Evolutionary conservation across 805 yeast species (phyloP).

Genomic region (Zygoascus flipseniorum): DNA sequence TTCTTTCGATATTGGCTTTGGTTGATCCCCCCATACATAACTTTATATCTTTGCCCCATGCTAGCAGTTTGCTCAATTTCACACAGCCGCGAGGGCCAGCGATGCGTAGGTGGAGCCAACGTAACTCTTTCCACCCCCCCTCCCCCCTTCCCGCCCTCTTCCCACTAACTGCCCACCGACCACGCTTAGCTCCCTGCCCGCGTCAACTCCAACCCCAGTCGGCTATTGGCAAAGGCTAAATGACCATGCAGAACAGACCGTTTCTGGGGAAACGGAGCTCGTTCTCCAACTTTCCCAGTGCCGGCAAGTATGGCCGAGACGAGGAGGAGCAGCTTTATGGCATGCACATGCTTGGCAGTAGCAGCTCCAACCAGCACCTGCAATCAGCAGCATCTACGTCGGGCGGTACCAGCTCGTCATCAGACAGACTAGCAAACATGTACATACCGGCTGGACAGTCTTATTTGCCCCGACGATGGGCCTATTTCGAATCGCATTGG

Average conservation of each 20-base stretch:
- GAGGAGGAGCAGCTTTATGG: constrained; percentile 2
- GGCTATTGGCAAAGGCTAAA: neutral
- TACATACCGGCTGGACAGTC: neutral
- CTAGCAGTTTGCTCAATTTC: too few relatives aligned
- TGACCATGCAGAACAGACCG: constrained; percentile 10
- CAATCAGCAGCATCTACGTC: neutral
- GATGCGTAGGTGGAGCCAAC: too few relatives aligned
- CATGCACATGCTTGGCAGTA: neutral
- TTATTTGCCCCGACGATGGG: constrained; percentile 27
- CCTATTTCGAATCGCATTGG: constrained; percentile 40
- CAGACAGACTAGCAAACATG: neutral
- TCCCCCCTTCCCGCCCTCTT: too few relatives aligned
- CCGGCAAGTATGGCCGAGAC: neutral
- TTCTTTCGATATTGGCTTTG: too few relatives aligned
- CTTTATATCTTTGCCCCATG: too few relatives aligned
- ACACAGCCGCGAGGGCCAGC: too few relatives aligned
- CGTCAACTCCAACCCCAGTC: too few relatives aligned
- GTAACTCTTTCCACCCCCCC: too few relatives aligned
- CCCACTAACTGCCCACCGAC: too few relatives aligned
- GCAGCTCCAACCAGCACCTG: neutral
- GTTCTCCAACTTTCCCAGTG: constrained; percentile 18
- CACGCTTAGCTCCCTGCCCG: too few relatives aligned
- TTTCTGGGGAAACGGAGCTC: constrained; percentile 22
- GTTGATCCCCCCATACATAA: too few relatives aligned
- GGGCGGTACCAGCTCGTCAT: neutral